Base-by-base conservation (phyloP, 2,329 filamentous ascomycete species). In the Phialophora verrucosa region DNA sequence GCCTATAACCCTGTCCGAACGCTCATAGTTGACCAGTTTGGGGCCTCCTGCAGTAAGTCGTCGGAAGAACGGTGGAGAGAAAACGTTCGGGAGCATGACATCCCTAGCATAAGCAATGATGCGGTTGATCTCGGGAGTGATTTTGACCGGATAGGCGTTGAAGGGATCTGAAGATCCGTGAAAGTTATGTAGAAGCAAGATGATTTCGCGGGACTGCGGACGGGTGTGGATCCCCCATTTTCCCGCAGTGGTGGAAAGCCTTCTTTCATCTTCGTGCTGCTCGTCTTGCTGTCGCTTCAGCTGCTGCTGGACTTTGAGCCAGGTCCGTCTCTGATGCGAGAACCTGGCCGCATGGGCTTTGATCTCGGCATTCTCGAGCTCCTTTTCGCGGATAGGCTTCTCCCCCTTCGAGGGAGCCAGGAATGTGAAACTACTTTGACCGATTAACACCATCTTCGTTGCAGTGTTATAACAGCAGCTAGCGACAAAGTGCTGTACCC, bases 141-240 rank as follows among this genome's bases (percentile, higher is more conserved):
- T 59, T 35, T 57, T 50, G 23, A 65, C 23, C 7, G 63, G 58
- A 25, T 50, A 65, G n/a, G 63, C 57, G 14, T 65, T 27, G 58
- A 65, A 65, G 14, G 63, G 63, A 23, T 65, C 63, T 3, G 63
- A 65, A 11, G 63, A 62, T 4, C 63, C 63, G n/a, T 47, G 31
- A 11, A 63, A 60, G 7, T 50, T 58, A 17, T 31, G 20, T 11
- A 59, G 23, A 51, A 55, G 47, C 10, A 54, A 17, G 38, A 60
- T 51, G 27, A 60, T 31, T 14, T 60, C 58, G 42, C 29, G 44
- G 14, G 29, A 60, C n/a, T 35, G 44, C 31, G 42, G 27, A 50
- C n/a, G 23, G 6, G 8, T n/a, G 7, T 27, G 49, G 23, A 20
- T 23, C n/a, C 23, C 27, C 14, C 14, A n/a, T 20, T 55, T 7